Base-by-base conservation (phyloP, 805 yeast genomes). In the Peterozyma xylosa region DNA sequence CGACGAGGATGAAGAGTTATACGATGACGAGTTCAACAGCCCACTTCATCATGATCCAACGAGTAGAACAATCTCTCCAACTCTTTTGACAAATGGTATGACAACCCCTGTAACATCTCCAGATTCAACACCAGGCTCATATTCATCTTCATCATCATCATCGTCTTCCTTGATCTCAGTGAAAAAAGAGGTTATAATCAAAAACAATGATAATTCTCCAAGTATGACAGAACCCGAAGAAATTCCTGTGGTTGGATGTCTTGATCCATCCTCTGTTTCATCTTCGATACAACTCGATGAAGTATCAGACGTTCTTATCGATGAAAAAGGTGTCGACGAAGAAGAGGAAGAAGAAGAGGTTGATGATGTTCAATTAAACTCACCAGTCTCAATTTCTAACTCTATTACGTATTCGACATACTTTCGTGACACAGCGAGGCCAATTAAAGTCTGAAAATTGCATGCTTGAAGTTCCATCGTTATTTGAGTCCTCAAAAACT, bases 71-170 rank as follows among this genome's bases (percentile, higher is more conserved):
- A 29, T 14, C 5, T 36, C 18, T 21, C 35, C 34, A 27, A 37
- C 42, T n/a, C 27, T 35, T 10, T 15, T 39, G 27, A 15, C 30
- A 10, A 35, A 36, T 18, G 39, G 41, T 3, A 33, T 33, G 33
- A 39, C 41, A 10, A 39, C 42, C 1, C 45, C 45, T 13, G 29
- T 46, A 1, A 39, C 48, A 9, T 42, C 45, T 27, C 45, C 48
- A 13, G 38, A 36, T 9, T 32, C 48, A 11, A 3, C 38, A 2
- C 15, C 46, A n/a, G n/a, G 16, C 15, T 17, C 44, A 32, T 10
- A 27, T 14, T 15, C 45, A 29, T 33, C 44, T 7, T 36, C 41
- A 7, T 17, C 14, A 15, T 35, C 39, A n/a, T 21, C 30, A 18
- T 13, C 43, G 7, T 9, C 39, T 29, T 15, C 36, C 15, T 9